phyloP scores from a whole-genome alignment of 345 rosid genomes.

The Arabis alpina region DNA sequence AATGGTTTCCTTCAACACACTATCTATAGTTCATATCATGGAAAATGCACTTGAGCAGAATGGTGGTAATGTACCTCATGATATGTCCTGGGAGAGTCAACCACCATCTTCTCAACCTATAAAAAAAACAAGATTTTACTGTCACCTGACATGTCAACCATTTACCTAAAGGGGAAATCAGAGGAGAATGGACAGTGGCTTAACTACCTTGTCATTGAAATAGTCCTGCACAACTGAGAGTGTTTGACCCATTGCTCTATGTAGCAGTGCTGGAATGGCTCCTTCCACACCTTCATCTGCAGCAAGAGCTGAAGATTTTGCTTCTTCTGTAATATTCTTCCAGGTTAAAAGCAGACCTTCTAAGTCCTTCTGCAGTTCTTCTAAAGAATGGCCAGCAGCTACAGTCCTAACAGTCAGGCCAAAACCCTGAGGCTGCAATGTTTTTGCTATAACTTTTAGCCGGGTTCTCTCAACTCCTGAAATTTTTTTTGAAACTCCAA shows the following conservation, averaged over 20 bases:
- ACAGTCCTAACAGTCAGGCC: constrained; percentile 94
- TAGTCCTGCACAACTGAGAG: constrained; percentile 97
- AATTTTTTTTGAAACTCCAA: constrained; percentile 86
- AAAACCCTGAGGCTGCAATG: constrained; percentile 87
- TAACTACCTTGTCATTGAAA: constrained; percentile 73
- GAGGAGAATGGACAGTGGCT: constrained; percentile 4
- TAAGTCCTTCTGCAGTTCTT: constrained; percentile 90
- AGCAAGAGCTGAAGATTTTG: constrained; percentile 92
- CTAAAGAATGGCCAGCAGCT: constrained; percentile 86
- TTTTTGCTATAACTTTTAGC: constrained; percentile 85
- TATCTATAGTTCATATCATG: not conserved
- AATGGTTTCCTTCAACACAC: constrained; percentile 1
- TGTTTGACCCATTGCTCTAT: constrained; percentile 97
- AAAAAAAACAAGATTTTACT: constrained; percentile 13
- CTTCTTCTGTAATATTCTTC: constrained; percentile 85
- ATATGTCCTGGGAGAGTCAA: constrained; percentile 93
- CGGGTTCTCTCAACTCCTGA: constrained; percentile 85
- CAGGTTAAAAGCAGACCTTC: constrained; percentile 85
- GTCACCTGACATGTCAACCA: constrained; percentile 30
- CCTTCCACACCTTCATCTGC: constrained; percentile 97
- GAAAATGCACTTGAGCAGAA: constrained; percentile 3
- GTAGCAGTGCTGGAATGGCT: constrained; percentile 82
- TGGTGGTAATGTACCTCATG: constrained; percentile 68
- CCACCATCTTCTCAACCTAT: constrained; percentile 88
- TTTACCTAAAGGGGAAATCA: constrained; percentile 9